Conservation (phyloP, 768 basidiomycete species). For the Suillus alpinus region DNA sequence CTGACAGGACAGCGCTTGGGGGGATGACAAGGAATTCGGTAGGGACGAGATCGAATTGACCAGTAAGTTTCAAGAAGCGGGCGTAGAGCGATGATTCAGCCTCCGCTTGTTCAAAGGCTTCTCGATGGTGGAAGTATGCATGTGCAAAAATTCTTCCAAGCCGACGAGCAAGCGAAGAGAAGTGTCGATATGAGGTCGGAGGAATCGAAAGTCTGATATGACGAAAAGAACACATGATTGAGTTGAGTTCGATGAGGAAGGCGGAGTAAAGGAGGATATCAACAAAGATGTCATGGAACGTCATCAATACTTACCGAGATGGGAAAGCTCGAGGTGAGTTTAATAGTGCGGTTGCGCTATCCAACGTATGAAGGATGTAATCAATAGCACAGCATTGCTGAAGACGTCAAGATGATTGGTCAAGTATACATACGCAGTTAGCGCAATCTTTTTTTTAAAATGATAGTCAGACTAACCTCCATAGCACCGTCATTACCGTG, state of each 20-base stretch:
- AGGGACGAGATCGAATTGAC: constrained; percentile 79
- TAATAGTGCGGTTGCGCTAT: constrained; percentile 88
- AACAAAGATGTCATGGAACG: constrained; percentile 9
- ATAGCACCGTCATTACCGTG: constrained; percentile 86
- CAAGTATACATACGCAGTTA: constrained; percentile 15
- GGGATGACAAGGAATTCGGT: constrained; percentile 83
- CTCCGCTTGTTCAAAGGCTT: constrained; percentile 86
- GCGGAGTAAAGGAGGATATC: constrained; percentile 17
- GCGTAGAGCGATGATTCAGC: constrained; percentile 88
- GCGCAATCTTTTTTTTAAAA: constrained; percentile 1
- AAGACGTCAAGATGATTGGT: not conserved
- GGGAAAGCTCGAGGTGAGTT: constrained; percentile 92
- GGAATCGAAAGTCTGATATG: constrained; percentile 73
- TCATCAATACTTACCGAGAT: constrained; percentile 58
- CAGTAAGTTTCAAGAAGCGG: constrained; percentile 82
- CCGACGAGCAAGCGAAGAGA: constrained; percentile 83
- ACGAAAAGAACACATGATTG: not conserved
- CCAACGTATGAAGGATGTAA: constrained; percentile 90
- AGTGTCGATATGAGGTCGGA: constrained; percentile 78
- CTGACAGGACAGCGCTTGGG: constrained; percentile 33
- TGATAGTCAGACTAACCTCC: constrained; percentile 53
- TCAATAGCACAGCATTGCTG: constrained; percentile 97
- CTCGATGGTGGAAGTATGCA: constrained; percentile 93
- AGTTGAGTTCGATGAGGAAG: constrained; percentile 12
- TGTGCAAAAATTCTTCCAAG: constrained; percentile 95